Evolutionary conservation across 1,284 basidiomycete genomes (phyloP), one percentile per base, ranked within the genome.

Genomic region (Termitomyces sp.): DNA sequence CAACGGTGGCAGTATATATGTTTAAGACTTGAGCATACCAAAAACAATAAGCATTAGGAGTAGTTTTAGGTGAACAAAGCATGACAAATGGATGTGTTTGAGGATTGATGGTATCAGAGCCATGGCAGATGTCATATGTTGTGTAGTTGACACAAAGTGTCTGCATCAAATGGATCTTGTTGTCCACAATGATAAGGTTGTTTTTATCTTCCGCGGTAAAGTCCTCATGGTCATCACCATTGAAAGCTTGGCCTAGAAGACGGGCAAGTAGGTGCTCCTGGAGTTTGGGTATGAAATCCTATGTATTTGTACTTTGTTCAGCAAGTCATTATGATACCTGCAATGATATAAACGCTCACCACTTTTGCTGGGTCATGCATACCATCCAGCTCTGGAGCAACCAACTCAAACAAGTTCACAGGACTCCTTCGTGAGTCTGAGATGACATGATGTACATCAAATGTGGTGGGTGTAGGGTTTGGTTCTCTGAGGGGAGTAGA

Each of bases 111-210:
- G 55, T 57, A 48, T 72, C 70, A 16, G 66, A 62, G 10, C 55
- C 59, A 8, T 63, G 56, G 35, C 61, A 60, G 5, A 69, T 46
- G 53, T 71, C 66, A 50, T 72, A 72, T 14, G 65, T 68, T 8
- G 67, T 70, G 52, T 63, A 69, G 53, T 68, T 64, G 51, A 67
- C 42, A 9, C 44, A 52, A 57, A 39, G 18, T 52, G 48, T 19
- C 33, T 57, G 50, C 35, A 55, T 51, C 1, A 43, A 37, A 49
- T 62, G 63, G 2, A 65, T 43, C 11, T 14, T 51, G 34, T 56
- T 55, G 26, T 47, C 52, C 1, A 41, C 7, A 16, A 63, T 50
- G 3, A 39, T 26, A n/a, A 62, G 37, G 8, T 39, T 42, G 33
- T 53, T 57, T 21, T 50, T 31, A 31, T 63, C 57, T 1, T 55